Percentiles rank a stretch among this genome's conserved stretches.
These are phyloP conservation scores for Thoreauomyces humboldtii DNA, from an alignment of 192 early-diverging fungal species.

Conservation along the genomic window DNA sequence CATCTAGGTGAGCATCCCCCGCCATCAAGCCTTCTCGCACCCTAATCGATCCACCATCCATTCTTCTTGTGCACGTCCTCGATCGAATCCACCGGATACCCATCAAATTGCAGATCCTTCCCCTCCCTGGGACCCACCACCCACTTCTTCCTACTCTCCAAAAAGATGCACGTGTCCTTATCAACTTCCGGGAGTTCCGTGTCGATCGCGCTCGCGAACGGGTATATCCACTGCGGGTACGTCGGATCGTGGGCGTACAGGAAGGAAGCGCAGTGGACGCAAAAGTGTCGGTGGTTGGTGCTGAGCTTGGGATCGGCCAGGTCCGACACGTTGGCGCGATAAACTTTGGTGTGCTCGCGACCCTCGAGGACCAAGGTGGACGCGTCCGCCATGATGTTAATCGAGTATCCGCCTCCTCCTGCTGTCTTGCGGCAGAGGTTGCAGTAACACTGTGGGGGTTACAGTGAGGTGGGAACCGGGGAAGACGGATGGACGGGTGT, in stretches of 20 bases:
- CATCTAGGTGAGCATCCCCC: too few relatives aligned
- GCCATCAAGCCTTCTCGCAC: too few relatives aligned
- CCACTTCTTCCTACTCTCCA: background rate
- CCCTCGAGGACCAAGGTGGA: background rate
- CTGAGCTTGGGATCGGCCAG: background rate
- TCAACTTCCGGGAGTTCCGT: background rate
- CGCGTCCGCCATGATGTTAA: slow-evolving; percentile 12
- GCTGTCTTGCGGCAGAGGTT: slow-evolving; percentile 10
- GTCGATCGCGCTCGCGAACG: slow-evolving; percentile 9
- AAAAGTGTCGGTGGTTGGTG: slow-evolving; percentile 10
- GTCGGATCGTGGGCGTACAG: slow-evolving; percentile 1
- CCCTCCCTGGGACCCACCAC: background rate
- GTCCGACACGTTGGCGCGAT: background rate
- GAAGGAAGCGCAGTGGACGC: background rate
- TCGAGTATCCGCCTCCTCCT: slow-evolving; percentile 10
- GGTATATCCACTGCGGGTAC: slow-evolving; percentile 2
- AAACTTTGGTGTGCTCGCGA: background rate
- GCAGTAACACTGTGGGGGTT: background rate
- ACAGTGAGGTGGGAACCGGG: background rate
- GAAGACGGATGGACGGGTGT: background rate
- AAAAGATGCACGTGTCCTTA: background rate
- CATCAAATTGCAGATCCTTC: background rate
- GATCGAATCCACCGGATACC: slow-evolving; percentile 10
- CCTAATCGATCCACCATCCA: slow-evolving; percentile 13
- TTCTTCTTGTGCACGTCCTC: slow-evolving; percentile 10